Conservation (phyloP, 2,329 filamentous ascomycete genomes). For the Fusarium staphyleae region DNA sequence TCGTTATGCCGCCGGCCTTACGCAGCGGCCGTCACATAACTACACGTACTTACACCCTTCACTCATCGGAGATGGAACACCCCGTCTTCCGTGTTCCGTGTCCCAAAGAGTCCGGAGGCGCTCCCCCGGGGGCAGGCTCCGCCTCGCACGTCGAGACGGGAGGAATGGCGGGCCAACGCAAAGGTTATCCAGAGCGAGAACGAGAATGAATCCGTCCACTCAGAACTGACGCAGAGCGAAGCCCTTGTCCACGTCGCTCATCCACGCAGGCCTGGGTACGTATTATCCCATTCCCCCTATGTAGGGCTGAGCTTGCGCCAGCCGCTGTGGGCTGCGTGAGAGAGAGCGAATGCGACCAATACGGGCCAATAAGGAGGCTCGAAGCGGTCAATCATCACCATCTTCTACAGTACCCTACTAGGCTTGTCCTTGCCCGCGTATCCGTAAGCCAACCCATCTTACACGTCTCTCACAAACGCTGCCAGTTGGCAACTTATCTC, state of each 20-base stretch:
- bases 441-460: constrained; percentile 15
- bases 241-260: constrained; percentile 16
- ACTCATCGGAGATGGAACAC: constrained; percentile 10
- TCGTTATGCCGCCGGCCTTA: constrained; percentile 5
- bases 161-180: constrained; percentile 16
- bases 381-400: constrained; percentile 14
- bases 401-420: constrained; percentile 6
- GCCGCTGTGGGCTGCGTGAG: constrained; percentile 18
- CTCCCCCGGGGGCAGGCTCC: constrained; percentile 18
- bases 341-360: constrained; percentile 21
- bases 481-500: constrained; percentile 3
- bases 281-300: constrained; percentile 13
- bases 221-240: constrained; percentile 5
- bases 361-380: constrained; percentile 22
- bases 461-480: not conserved
- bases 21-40: constrained; percentile 3
- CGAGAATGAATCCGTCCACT: constrained; percentile 18
- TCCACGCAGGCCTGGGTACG: constrained; percentile 10
- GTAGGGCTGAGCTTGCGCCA: constrained; percentile 36
- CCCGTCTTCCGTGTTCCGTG: constrained; percentile 23
- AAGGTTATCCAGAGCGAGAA: constrained; percentile 16
- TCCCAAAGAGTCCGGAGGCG: not conserved
- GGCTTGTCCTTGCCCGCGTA: constrained; percentile 22
- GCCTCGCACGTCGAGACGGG: constrained; percentile 16
- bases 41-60: not conserved